phyloP scores from a whole-genome alignment of 2,329 filamentous ascomycete genomes.

The Aureobasidium sp. region DNA sequence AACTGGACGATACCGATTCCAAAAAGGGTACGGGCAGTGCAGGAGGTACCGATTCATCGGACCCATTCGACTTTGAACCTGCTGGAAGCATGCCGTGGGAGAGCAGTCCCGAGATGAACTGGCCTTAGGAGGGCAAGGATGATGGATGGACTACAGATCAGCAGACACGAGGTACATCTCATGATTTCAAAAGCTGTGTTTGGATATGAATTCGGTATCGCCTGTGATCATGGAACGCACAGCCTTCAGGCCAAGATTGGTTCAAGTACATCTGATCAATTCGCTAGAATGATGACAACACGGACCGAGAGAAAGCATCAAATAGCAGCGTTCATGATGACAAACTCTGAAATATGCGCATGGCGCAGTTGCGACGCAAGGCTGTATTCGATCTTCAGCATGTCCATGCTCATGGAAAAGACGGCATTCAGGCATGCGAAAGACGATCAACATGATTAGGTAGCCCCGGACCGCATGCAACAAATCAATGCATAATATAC shows the following conservation, averaged over 20 bases:
- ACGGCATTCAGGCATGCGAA: not conserved
- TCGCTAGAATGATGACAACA: not conserved
- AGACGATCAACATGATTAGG: not conserved
- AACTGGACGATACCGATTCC: conserved; percentile 21
- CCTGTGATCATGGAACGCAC: not conserved
- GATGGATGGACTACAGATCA: not conserved
- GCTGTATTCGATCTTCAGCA: not conserved
- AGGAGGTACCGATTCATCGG: conserved; percentile 19
- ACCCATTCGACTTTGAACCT: conserved; percentile 15
- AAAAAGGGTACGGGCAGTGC: conserved; percentile 19
- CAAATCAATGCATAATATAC: not conserved
- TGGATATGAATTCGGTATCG: not conserved
- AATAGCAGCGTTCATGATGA: not conserved
- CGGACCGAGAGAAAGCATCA: too few relatives aligned
- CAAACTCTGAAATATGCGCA: not conserved
- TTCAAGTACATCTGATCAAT: not conserved
- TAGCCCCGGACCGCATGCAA: not conserved
- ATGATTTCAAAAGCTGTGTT: not conserved
- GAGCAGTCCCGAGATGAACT: conserved; percentile 19
- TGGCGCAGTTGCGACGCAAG: not conserved
- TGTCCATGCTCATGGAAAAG: not conserved
- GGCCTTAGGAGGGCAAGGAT: not conserved
- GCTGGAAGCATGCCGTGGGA: conserved; percentile 7
- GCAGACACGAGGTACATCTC: not conserved
- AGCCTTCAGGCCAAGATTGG: not conserved